Evolutionary conservation across 1,284 basidiomycete genomes (phyloP), one percentile per base, ranked within the genome.

Genomic region (Meira miltonrushii): DNA sequence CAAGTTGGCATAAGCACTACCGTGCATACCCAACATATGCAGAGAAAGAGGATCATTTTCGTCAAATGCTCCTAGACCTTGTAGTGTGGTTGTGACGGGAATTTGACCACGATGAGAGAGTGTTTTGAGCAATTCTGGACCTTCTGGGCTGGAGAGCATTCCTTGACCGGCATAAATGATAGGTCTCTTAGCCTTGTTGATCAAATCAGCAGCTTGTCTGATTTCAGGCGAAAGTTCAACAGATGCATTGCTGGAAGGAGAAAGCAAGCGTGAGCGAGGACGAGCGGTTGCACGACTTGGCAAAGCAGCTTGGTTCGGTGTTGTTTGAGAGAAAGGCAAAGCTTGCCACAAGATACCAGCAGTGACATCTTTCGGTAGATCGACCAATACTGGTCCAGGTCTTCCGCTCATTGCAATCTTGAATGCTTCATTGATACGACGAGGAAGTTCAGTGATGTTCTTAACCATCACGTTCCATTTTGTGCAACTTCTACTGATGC

Each of bases 391-490:
- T 58, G 95, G 94, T 2, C 94, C 94, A 1, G 93, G 94, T 43
- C 95, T 87, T 1, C 94, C 95, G 9, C 91, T 91, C 1, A 90
- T 95, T 38, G 95, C 94, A 67, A 98, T 97, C 81, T 97, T 95
- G 86, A 98, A 98, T 0, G 94, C 95, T 80, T 98, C 94, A 79
- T 97, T 98, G 80, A 98, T 95, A 66, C 94, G 84, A 53, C 94
- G 83, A 8, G 94, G 95, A 3, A 97, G 84, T 80, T 97, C 94
- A 25, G 89, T 81, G 65, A 98, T 91, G 78, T 95, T 92, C 81
- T 97, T 97, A 63, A 98, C 90, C 92, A 97, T 95, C 67, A 98
- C 93, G 79, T 98, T 98, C 95, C 94, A 98, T 80, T 98, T 98
- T 28, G 95, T 97, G 82, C 94, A 98, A 69, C 87, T 87, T 65